Percentiles rank a stretch among this genome's conserved stretches.
Evolutionary conservation across 1,139 yeast genomes (phyloP).

Genomic region (Saccharomyces hybrid): DNA sequence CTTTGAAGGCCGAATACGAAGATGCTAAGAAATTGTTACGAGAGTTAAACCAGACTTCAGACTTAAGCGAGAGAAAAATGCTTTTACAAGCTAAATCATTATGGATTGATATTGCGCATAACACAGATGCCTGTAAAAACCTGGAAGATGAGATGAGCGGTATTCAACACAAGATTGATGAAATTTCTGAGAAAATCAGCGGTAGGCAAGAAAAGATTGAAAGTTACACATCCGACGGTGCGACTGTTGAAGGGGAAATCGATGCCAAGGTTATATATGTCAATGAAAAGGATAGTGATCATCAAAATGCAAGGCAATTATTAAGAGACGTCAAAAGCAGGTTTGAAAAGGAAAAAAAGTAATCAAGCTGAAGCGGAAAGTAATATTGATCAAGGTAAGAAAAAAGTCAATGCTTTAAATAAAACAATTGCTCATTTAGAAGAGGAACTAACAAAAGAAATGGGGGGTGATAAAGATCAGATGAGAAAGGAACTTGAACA

Average conservation of each 20-base stretch:
- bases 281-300: constrained; percentile 21
- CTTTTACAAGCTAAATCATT: constrained; percentile 52
- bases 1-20: constrained; percentile 29
- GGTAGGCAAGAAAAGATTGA: constrained; percentile 23
- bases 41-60: constrained; percentile 29
- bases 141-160: constrained; percentile 23
- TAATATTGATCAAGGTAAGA: constrained; percentile 31
- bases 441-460: constrained; percentile 25
- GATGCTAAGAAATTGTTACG: constrained; percentile 32
- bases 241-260: constrained; percentile 18
- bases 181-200: constrained; percentile 18
- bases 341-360: constrained; percentile 20
- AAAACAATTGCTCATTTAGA: constrained; percentile 37
- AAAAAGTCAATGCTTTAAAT: constrained; percentile 34
- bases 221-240: constrained; percentile 17
- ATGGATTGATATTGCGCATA: constrained; percentile 45
- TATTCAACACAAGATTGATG: constrained; percentile 24
- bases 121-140: constrained; percentile 21
- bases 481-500: constrained; percentile 15
- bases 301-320: constrained; percentile 22
- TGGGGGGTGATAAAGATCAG: constrained; percentile 27
- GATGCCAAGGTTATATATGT: constrained; percentile 23
- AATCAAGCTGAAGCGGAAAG: constrained; percentile 26
- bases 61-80: constrained; percentile 40
- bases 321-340: constrained; percentile 17